Base-by-base conservation (phyloP, 2,329 filamentous ascomycete species). In the Scedosporium minutisporum region DNA sequence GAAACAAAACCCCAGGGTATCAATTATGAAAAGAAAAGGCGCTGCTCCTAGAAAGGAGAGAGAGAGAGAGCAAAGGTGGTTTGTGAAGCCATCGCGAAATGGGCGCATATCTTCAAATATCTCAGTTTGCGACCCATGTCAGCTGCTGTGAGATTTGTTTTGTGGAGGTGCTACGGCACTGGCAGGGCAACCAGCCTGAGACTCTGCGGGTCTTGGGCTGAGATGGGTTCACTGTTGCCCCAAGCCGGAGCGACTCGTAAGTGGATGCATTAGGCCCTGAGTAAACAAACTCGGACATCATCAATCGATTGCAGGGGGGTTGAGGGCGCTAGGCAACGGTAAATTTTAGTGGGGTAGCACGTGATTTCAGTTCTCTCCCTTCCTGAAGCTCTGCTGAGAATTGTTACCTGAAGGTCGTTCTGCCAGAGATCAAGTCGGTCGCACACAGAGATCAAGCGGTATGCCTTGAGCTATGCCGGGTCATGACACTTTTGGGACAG, bases 1-100 rank as follows among this genome's bases (percentile, higher is more conserved):
- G 25, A 57, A 63, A 60, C 27, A 63, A 59, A 60, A 58, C 21
- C 33, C 12, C 51, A 55, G 51, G 51, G 51, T 55, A 55, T 55
- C 51, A 55, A 55, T 14, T 55, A 23, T 23, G 23, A 27, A 55
- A 27, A 16, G 23, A 25, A 41, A 58, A n/a, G 16, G 3, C 12
- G 55, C 27, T 41, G 33, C 25, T 16, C 33, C 18, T 9, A 23
- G 27, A 2, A 23, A 27, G 27, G 33, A 23, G 27, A 27, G 55
- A 23, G 23, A 58, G 46, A 12, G 46, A 18, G 46, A 18, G 46
- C 16, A 23, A 18, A 23, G n/a, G 46, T 21, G 33, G 41, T 23
- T 21, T 29, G 41, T 23, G 59, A 61, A 23, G 59, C 44, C 21
- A 61, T 61, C 59, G 59, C 33, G 42, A 38, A 27, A 14, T 21